Conservation (phyloP, 2,329 filamentous ascomycete species). For the Fusarium sp. region DNA sequence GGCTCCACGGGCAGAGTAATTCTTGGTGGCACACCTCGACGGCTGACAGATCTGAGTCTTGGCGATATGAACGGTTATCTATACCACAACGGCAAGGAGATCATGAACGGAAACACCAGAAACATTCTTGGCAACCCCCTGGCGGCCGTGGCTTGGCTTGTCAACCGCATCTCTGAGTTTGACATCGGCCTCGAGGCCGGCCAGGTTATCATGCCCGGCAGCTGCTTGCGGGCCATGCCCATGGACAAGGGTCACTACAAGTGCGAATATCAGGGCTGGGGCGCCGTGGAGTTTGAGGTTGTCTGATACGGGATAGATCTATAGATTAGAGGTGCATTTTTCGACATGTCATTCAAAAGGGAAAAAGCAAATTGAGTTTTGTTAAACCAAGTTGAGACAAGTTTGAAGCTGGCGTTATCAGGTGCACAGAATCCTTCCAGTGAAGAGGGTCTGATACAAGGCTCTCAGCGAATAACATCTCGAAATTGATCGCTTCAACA, state of each 20-base stretch:
- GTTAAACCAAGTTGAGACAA: slow-evolving; percentile 1
- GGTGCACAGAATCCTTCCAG: background rate
- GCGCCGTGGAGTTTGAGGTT: slow-evolving; percentile 42
- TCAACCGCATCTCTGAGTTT: slow-evolving; percentile 40
- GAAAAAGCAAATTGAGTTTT: background rate
- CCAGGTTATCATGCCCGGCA: slow-evolving; percentile 41
- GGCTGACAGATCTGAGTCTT: slow-evolving; percentile 38
- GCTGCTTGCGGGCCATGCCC: slow-evolving; percentile 41
- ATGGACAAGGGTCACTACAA: slow-evolving; percentile 40
- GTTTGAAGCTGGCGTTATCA: background rate
- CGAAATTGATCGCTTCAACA: background rate
- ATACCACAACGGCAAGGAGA: slow-evolving; percentile 40
- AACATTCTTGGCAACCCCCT: slow-evolving; percentile 44
- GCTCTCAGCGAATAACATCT: background rate
- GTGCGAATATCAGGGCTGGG: slow-evolving; percentile 42
- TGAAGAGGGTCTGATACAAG: background rate
- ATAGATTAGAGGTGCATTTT: background rate
- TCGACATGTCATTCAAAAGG: background rate
- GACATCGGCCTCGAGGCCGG: slow-evolving; percentile 40
- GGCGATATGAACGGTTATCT: slow-evolving; percentile 38
- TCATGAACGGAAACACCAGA: slow-evolving; percentile 42
- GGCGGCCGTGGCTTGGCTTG: slow-evolving; percentile 41
- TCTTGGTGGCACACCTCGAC: slow-evolving; percentile 41
- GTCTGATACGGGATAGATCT: slow-evolving; percentile 12
- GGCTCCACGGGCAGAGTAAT: slow-evolving; percentile 41